Evolutionary conservation across 495 filamentous ascomycete genomes (phyloP), one percentile per base, ranked within the genome.

Genomic region (Aspergillus kassunensis): DNA sequence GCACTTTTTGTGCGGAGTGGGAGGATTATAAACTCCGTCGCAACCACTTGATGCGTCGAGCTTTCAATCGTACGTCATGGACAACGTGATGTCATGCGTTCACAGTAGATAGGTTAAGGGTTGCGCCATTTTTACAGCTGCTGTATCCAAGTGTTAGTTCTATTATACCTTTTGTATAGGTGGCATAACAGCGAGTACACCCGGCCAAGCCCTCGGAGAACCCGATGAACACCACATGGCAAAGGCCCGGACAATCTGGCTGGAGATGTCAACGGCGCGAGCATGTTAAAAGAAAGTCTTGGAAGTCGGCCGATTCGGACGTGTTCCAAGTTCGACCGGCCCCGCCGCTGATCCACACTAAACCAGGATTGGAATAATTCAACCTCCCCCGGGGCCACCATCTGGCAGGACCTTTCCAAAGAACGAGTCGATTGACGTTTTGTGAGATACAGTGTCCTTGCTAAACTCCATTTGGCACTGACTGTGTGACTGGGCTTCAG

Each of bases 51-150:
- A n/a, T n/a, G n/a, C n/a, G 20, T 25, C 8, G 11, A 24, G 6
- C 18, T 33, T 25, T 16, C n/a, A 24, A 25, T 44, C 21, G 53
- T 60, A 62, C 52, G 56, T 59, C 68, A 73, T 66, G 56, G 27
- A 54, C 44, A 53, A 44, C 42, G 64, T 73, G 70, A 73, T 71
- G 70, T 73, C 70, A 73, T 68, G 60, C 47, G 35, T 20, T 18
- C 43, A n/a, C n/a, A n/a, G n/a, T n/a, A 24, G 16, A 35, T n/a
- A 16, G 23, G 20, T 12, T 39, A 18, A 30, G 9, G 43, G 36
- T 45, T 19, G 44, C 37, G 30, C 18, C 40, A 49, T 43, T 25
- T 37, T 33, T 20, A 20, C 15, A 36, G 6, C 25, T 45, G 16
- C 11, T 21, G 1, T 16, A 33, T n/a, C 12, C 30, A n/a, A 33